Base-by-base conservation (phyloP, 169 alveolate genomes). In the Plasmodium sp. region DNA sequence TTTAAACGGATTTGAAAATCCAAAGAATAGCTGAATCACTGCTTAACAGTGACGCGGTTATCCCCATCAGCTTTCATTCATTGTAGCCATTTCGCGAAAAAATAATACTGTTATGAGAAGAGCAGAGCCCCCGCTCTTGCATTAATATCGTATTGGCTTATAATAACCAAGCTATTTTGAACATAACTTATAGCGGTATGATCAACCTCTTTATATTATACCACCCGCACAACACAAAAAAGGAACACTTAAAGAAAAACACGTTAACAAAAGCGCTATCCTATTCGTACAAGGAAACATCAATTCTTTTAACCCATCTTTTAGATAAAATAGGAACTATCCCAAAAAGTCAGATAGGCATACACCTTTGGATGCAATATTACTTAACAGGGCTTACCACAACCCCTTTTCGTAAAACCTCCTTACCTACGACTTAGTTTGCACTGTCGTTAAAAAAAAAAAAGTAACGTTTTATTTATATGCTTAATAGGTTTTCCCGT, bases 401-500 rank as follows among this genome's bases (percentile, higher is more conserved):
- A 31, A 3, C n/a, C 5, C 72, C 72, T 56, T 56, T 2, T 16
- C 27, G 27, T 6, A 56, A 56, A 56, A 56, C 72, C 34, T n/a
- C 34, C 3, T 62, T 62, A 3, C 36, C 10, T 18, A 62, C 12
- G 14, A 62, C 75, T 2, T 62, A 18, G 3, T 62, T 62, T 62
- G 75, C 34, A 62, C 34, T 62, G 27, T 62, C 18, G 39, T 48
- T 48, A 10, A 48, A 48, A 62, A 18, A 56, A 56, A 18, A 62
- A 62, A 62, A n/a, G 27, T 62, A 62, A 62, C 14, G 72, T 43
- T 36, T 79, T 33, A 36, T 48, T 41, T 41, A 34, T 79, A 36
- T 79, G 84, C 84, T 41, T 31, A 79, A 79, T 79, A 79, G 22
- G 43, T 81, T 54, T 62, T 81, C 72, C 90, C 12, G 41, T 54